These are phyloP conservation scores for Novymonas esmeraldas DNA, from an alignment of 208 protist genomes.

Conservation along the genomic window DNA sequence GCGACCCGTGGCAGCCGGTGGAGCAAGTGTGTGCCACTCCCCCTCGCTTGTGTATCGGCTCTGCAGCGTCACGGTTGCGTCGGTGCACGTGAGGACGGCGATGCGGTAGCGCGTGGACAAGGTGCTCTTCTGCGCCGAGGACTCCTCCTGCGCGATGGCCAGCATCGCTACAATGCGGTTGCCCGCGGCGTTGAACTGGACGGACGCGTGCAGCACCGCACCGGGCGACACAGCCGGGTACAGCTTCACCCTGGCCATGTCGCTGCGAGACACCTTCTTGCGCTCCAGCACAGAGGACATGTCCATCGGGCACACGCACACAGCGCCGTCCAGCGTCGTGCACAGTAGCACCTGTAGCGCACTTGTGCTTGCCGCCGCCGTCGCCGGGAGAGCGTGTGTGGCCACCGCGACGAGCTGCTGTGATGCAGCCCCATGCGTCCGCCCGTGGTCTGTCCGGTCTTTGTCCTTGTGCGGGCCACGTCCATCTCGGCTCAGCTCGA, in stretches of 20 bases:
- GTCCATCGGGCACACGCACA: constrained; percentile 36
- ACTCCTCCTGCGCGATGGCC: constrained; percentile 2
- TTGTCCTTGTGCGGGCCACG: constrained; percentile 8
- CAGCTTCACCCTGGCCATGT: constrained; percentile 32
- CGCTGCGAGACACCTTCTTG: constrained; percentile 33
- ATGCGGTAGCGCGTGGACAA: constrained; percentile 6
- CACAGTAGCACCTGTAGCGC: constrained; percentile 28
- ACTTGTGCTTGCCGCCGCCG: not conserved
- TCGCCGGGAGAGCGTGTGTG: constrained; percentile 8
- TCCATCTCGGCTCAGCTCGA: constrained; percentile 37
- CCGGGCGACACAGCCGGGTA: constrained; percentile 7
- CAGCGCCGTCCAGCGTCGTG: constrained; percentile 25
- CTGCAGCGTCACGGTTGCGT: constrained; percentile 9
- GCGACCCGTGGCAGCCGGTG: constrained; percentile 2
- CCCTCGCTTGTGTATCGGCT: constrained; percentile 7
- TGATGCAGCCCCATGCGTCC: not conserved
- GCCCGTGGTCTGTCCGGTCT: constrained; percentile 14
- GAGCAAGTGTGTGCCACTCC: constrained; percentile 29
- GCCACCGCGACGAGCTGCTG: constrained; percentile 31
- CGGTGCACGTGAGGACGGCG: constrained; percentile 18
- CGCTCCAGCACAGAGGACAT: constrained; percentile 36
- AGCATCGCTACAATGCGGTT: constrained; percentile 17
- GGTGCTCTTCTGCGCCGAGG: not conserved
- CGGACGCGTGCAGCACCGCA: constrained; percentile 18
- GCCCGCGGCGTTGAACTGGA: constrained; percentile 26